Base-by-base conservation (phyloP, 768 basidiomycete genomes). In the Floccularia luteovirens region DNA sequence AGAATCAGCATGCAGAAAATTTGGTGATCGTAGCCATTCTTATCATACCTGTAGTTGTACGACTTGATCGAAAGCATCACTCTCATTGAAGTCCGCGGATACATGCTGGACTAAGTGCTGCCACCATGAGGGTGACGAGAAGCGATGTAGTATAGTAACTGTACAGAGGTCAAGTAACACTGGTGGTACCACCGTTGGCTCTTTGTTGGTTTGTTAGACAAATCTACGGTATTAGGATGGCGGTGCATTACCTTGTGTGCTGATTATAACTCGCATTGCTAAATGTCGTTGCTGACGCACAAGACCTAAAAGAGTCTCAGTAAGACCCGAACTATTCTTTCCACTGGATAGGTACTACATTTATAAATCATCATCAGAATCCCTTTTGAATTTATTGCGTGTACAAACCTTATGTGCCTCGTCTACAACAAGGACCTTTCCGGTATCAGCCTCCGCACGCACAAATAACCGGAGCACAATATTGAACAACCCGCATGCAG, bases 61-160 rank as follows among this genome's bases (percentile, higher is more conserved):
- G 7, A 86, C 74, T 36, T 72, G 66, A 43, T 84, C 76, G 43
- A 86, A 85, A 0, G 74, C 79, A 25, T 81, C 76, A 1, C 63
- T 69, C 4, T 62, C 59, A 1, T 72, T 70, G 40, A 83, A 69
- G 44, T 82, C 72, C 0, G 79, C 77, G 0, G 79, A 75, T 3
- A 86, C 79, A 48, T 85, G 82, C 14, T 77, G 72, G 1, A 70
- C 63, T 1, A 87, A 52, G 47, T 86, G 81, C 0, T 77, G 68
- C 77, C 81, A 82, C 84, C 84, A 86, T 1, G 78, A 67, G 0
- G 80, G 79, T 0, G 85, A 86, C 0, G 82, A 82, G 54, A 87
- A 87, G 1, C 84, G 66, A 46, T 86, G 84, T 2, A 85, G 47
- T n/a, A 87, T 72, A 0, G 75, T 57, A 0, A 84, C 61, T 1